Base-by-base conservation (phyloP, 148 eudicot genomes). In the Pharnaceum exiguum region DNA sequence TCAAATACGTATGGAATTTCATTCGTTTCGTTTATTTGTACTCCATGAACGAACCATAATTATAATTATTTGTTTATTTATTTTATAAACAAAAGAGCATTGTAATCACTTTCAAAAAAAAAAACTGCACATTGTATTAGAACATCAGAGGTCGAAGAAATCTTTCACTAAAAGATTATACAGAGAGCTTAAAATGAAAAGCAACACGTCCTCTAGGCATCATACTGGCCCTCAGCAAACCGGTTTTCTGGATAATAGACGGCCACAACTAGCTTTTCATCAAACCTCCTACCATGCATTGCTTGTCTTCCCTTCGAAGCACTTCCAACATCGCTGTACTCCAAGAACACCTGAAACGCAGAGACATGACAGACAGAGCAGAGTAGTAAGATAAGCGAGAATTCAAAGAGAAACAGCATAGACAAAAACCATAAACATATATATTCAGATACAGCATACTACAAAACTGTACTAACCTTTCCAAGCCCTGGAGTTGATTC, bases 261-360 rank as follows among this genome's bases (percentile, higher is more conserved):
- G 5, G 90, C 95, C 46, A 83, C 76, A 3, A 90, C 95, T 75
- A 78, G 76, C 56, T 86, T 90, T 23, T 90, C 97, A 18, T 66
- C 95, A 30, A 90, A 90, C 69, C 79, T 90, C 45, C 97, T 86
- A 43, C 97, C 97, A 25, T 90, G 72, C 75, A 90, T 77, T 26
- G 86, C 95, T 19, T 66, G 62, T 43, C 83, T 71, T 30, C 95
- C 95, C 65, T 68, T 86, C 3, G 79, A 44, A 15, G 99, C 71
- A 61, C 96, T 72, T 24, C 83, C 91, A 26, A 69, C 46, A 55
- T 89, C 96, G 0, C 49, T 75, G 54, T 83, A 93, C 70, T 89
- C 99, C 87, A 93, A 33, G 70, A 88, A 93, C 61, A 93, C 99
- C 99, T 93, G 62, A 37, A 33, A 51, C 28, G 10, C 26, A 23